Conservation (phyloP, 2,329 filamentous ascomycete species). For the Alternaria sp. region DNA sequence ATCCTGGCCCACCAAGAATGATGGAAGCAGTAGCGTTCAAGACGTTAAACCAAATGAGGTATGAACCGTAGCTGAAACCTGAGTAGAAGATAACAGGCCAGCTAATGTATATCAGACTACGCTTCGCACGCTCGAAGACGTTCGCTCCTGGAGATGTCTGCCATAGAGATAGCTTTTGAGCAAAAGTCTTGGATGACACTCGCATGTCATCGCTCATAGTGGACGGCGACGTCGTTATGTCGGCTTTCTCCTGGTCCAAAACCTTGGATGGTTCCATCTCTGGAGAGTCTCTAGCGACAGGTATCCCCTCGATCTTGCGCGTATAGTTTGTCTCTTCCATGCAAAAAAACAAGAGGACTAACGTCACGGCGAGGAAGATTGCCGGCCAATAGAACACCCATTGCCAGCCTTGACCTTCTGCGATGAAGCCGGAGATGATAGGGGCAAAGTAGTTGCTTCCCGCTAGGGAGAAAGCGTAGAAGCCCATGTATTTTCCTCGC, state of each 20-base stretch:
- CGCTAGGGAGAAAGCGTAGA: slow-evolving; percentile 45
- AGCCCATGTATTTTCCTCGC: slow-evolving; percentile 41
- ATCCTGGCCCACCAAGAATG: slow-evolving; percentile 31
- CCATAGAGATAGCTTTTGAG: slow-evolving; percentile 34
- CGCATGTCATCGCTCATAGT: slow-evolving; percentile 17
- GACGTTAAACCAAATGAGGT: slow-evolving; percentile 41
- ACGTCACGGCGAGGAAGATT: slow-evolving; percentile 60
- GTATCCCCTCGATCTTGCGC: slow-evolving; percentile 42
- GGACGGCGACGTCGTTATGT: slow-evolving; percentile 27
- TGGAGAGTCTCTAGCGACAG: slow-evolving; percentile 15
- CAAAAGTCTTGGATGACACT: slow-evolving; percentile 23
- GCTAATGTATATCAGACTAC: slow-evolving; percentile 40
- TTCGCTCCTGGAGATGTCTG: slow-evolving; percentile 26
- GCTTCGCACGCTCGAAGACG: slow-evolving; percentile 30
- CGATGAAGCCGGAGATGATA: slow-evolving; percentile 48
- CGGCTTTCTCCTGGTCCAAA: slow-evolving; percentile 32
- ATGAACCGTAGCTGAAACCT: slow-evolving; percentile 38
- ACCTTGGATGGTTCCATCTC: slow-evolving; percentile 7
- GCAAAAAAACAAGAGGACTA: slow-evolving; percentile 64
- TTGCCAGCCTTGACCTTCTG: slow-evolving; percentile 46
- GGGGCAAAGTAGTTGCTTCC: slow-evolving; percentile 51
- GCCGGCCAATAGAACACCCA: slow-evolving; percentile 60
- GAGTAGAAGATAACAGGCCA: slow-evolving; percentile 47
- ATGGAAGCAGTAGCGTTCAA: slow-evolving; percentile 40
- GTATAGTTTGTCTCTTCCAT: slow-evolving; percentile 68